Base-by-base conservation (phyloP, 73 alveolate species). In the Tetrahymena borealis region DNA sequence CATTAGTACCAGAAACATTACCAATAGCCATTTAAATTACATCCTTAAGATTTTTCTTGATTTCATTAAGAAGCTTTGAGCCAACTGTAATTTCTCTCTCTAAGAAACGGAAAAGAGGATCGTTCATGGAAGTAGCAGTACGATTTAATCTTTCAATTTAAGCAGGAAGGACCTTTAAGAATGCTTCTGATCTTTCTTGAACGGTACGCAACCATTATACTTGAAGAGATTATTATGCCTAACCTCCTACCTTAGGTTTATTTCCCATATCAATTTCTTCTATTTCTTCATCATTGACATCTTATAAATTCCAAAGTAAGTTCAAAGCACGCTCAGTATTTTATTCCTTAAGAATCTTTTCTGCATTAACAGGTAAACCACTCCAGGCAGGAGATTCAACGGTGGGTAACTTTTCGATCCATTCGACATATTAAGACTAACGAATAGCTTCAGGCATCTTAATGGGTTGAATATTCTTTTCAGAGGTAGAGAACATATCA, bases 321-420 rank as follows among this genome's bases (percentile, higher is more conserved):
- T 91, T 91, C 5, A 98, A 91, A 37, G 97, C 77, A 38, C 91
- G 91, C 36, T 94, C 28, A 5, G 99, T 97, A 41, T 97, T 97
- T 38, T 96, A 43, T 91, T 97, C 98, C 93, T 98, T 96, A 38
- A 97, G 96, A 31, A 98, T 94, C 94, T 98, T 98, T 91, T 98
- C 99, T 13, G 98, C 99, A 92, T 98, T 98, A 18, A 95, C 95
- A 2, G 99, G 99, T 39, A 98, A 95, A 20, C 99, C 99, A 42
- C 98, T 94, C 99, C 99, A 98, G 32, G 94, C 97, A 11, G 99
- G 99, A 79, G 98, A 95, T 94, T 98, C 99, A 31, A 97, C 97
- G 35, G 95, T 92, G 13, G 99, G 99, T 1, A 98, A 94, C 36
- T 97, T 93, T 40, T 98, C 97, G 33, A 97, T 96, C 99, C 99